Percentiles rank a stretch among this genome's conserved stretches.
Conservation (phyloP, 2,329 filamentous ascomycete species). For the Clarireedia monteithiana region DNA sequence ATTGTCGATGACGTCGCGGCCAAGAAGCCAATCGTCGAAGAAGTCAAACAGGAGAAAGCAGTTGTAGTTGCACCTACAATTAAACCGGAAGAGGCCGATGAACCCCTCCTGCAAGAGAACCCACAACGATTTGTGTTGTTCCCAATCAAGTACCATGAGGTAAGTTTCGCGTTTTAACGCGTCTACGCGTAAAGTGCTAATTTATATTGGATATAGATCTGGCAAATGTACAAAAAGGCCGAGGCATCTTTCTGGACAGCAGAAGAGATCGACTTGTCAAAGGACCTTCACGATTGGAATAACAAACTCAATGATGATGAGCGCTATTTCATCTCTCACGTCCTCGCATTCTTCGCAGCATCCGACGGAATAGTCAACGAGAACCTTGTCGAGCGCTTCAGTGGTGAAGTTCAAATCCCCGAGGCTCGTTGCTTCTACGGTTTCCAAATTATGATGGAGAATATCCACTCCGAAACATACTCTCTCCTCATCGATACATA, state of each 20-base stretch:
- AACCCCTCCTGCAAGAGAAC: conserved; percentile 93
- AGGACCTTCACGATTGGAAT: conserved; percentile 99
- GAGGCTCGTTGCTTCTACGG: conserved; percentile 99
- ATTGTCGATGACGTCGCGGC: conserved; percentile 46
- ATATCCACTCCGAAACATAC: conserved; percentile 99
- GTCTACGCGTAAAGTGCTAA: conserved; percentile 61
- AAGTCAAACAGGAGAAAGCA: conserved; percentile 38
- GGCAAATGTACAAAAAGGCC: conserved; percentile 99
- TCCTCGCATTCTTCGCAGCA: conserved; percentile 97
- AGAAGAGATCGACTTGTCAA: conserved; percentile 97
- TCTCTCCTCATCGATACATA: conserved; percentile 98
- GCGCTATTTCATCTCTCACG: conserved; percentile 96
- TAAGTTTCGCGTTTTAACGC: conserved; percentile 45
- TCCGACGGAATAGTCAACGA: conserved; percentile 99
- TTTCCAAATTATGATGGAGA: conserved; percentile 99
- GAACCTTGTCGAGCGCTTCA: conserved; percentile 98
- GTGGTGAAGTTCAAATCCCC: conserved; percentile 89
- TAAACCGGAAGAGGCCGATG: conserved; percentile 66
- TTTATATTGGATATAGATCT: conserved; percentile 57
- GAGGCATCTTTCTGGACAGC: conserved; percentile 99
- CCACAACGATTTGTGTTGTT: conserved; percentile 94
- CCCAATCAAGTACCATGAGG: conserved; percentile 99
- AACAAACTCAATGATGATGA: conserved; percentile 95
- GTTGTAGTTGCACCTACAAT: conserved; percentile 42
- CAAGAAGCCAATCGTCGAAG: conserved; percentile 47